Conservation (phyloP, 805 yeast species). For the Wickerhamia fluorescens region DNA sequence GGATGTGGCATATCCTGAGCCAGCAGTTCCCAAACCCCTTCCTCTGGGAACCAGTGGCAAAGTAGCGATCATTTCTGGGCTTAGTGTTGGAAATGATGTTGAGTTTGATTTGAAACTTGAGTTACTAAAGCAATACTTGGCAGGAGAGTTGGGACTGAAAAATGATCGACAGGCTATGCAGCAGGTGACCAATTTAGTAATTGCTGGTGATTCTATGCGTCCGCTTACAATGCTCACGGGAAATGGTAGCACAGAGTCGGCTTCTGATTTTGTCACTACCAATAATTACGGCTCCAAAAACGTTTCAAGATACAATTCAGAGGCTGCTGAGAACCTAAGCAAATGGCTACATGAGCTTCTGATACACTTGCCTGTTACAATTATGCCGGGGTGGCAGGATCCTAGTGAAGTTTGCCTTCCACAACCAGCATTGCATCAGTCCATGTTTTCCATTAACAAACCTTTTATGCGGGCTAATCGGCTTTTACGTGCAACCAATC, state of each 20-base stretch:
- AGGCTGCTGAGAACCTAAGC: slow-evolving; percentile 52
- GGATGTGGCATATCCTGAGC: slow-evolving; percentile 68
- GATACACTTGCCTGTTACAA: slow-evolving; percentile 55
- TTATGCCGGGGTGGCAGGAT: slow-evolving; percentile 82
- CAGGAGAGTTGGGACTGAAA: slow-evolving; percentile 56
- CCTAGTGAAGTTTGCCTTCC: slow-evolving; percentile 84
- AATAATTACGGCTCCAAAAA: slow-evolving; percentile 47
- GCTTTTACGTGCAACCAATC: slow-evolving; percentile 46
- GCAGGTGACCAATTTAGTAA: slow-evolving; percentile 44
- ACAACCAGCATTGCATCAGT: slow-evolving; percentile 81
- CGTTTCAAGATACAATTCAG: slow-evolving; percentile 43
- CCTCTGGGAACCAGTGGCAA: slow-evolving; percentile 27
- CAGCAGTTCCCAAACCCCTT: slow-evolving; percentile 46
- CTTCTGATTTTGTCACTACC: slow-evolving; percentile 25
- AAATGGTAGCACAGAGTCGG: slow-evolving; percentile 17
- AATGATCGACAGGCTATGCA: slow-evolving; percentile 16
- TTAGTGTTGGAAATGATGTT: slow-evolving; percentile 44
- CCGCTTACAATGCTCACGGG: slow-evolving; percentile 14
- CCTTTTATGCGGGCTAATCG: slow-evolving; percentile 17
- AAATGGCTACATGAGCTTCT: slow-evolving; percentile 49
- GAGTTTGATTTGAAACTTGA: slow-evolving; percentile 43
- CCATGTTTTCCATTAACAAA: slow-evolving; percentile 48
- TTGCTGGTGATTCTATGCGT: slow-evolving; percentile 68
- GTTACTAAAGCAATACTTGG: slow-evolving; percentile 58
- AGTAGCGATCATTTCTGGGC: slow-evolving; percentile 73